Base-by-base conservation (phyloP, 768 basidiomycete species). In the Podaxis rugospora region DNA sequence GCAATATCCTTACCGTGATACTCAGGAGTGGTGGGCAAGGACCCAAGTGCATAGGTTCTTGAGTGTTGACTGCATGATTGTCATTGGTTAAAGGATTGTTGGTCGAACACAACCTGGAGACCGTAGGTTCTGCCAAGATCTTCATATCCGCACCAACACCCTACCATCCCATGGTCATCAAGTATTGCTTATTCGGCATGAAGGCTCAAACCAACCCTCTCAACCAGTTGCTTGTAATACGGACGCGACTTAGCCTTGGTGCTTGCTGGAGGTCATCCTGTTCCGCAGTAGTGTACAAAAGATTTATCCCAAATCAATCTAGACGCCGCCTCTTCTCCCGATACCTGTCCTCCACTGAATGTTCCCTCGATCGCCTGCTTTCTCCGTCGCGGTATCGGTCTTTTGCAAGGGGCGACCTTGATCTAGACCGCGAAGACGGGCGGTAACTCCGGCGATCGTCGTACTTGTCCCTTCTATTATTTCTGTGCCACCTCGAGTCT, bases 41-140 rank as follows among this genome's bases (percentile, higher is more conserved):
- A 86, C 69, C 68, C 89, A 86, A 40, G 88, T 74, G 66, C 86
- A 70, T 11, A 86, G 61, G n/a, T 70, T 68, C 7, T 70, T 55
- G 75, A 2, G 70, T 62, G 5, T 88, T 84, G 46, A 86, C 85
- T 39, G 85, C 81, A 23, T 79, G 79, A 2, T 87, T 82, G 11
- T 89, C 88, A 61, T 81, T 74, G 9, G 69, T 65, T 1, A 87
- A 83, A 68, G 92, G 14, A 91, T 68, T 0, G 88, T 90, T 4
- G 84, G 71, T 79, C 85, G 87, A 58, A 89, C 78, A 70, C 90
- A 92, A 68, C 90, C 88, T 89, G 62, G 32, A 11, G 13, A 37
- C 42, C 5, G 27, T 23, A 32, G 5, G 47, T 46, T 27, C 32
- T 57, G 28, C 42, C 1, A 59, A 51, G 14, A 47, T 23, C 35